Evolutionary conservation across 2,329 filamentous ascomycete species (phyloP), one percentile per base, ranked within the genome.

Genomic region (Orbilia javanica): DNA sequence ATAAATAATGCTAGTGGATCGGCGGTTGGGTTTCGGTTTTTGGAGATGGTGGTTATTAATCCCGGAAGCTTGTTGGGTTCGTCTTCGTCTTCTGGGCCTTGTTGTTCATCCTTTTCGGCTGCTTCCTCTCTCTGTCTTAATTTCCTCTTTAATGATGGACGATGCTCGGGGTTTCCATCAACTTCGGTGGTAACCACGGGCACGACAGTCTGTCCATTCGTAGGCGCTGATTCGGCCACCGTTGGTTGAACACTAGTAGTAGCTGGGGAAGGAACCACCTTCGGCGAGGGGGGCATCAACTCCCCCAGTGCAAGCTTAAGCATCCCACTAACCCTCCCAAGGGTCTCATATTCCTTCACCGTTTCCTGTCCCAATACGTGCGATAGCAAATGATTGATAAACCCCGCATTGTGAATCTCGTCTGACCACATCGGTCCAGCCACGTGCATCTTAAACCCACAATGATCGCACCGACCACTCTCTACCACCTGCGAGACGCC

Each of bases 381-480:
- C 50, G 90, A 88, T 15, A 99, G 87, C 25, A 99, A 90, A 70
- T 89, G 89, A 82, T 92, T 88, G 79, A 99, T 90, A 82, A 97
- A 99, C 1, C 90, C 89, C 5, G 90, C 88, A 52, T 94, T 94
- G 84, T 99, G 96, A 7, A 99, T 86, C 20, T 92, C 92, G 0
- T 96, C 96, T 36, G 89, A 94, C 86, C 94, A 99, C 95, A 99
- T 98, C 0, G 96, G 96, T 1, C 96, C 96, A 3, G 90, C 92
- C 13, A 80, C 66, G 84, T 98, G 96, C 85, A 91, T 96, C 83
- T 92, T 95, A 82, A 88, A 90, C 7, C 91, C 92, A 83, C 96
- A 99, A 83, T 98, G 93, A 76, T 90, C 88, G 84, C 96, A 99
- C 44, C 87, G 85, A 15, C 88, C 87, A 72, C 90, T 88, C 3